phyloP scores from a whole-genome alignment of 208 protist genomes.

The Trypanosoma melophagium region DNA sequence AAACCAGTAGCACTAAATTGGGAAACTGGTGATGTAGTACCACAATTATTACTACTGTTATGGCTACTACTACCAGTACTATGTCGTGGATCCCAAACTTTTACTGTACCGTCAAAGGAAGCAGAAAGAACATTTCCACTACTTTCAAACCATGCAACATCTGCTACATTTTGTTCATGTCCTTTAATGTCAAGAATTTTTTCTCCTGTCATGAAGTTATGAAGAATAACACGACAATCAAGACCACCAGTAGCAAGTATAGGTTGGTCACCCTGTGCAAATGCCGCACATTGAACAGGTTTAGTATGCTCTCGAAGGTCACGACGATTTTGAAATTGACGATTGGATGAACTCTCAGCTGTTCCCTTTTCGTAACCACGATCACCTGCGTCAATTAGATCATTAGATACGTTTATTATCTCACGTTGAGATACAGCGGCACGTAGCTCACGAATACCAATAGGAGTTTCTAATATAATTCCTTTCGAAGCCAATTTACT shows the following conservation, averaged over 20 bases:
- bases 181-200: conserved; percentile 61
- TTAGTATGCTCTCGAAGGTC: conserved; percentile 81
- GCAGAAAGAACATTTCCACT: conserved; percentile 74
- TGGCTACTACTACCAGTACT: conserved; percentile 13
- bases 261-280: conserved; percentile 59
- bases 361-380: conserved; percentile 16
- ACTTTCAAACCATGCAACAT: conserved; percentile 79
- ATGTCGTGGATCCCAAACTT: conserved; percentile 80
- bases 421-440: conserved; percentile 47
- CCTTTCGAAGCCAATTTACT: conserved; percentile 75
- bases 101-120: conserved; percentile 84
- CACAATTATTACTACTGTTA: neutral
- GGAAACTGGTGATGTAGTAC: conserved; percentile 41
- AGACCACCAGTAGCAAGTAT: conserved; percentile 75
- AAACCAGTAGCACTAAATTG: conserved; percentile 69
- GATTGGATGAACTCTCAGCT: conserved; percentile 26
- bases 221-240: conserved; percentile 76
- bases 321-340: conserved; percentile 64
- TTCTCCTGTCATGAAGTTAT: conserved; percentile 76
- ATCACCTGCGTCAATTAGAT: conserved; percentile 24
- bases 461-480: conserved; percentile 71
- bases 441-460: conserved; percentile 74
- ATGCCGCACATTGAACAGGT: conserved; percentile 77
- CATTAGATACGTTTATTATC: conserved; percentile 28
- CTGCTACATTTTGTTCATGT: conserved; percentile 76